Base-by-base conservation (phyloP, 768 basidiomycete species). In the Agaricus blazei region DNA sequence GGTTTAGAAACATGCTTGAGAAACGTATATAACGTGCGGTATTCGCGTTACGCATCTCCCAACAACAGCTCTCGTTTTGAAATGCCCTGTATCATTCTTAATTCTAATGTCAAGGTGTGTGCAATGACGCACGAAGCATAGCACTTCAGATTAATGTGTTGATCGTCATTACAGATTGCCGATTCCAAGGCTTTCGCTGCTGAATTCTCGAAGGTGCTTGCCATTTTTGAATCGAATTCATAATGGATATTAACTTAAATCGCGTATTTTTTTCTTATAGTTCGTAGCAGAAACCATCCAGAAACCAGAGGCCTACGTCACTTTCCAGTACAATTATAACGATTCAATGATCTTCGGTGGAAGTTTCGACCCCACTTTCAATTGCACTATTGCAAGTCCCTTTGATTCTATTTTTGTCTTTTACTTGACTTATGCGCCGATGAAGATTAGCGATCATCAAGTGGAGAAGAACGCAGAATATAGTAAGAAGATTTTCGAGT, bases 351-450 rank as follows among this genome's bases (percentile, higher is more conserved):
- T 82, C 2, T 88, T 82, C 62, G 72, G 60, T 19, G 87, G 86
- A 11, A 79, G 79, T 3, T 78, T 85, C 51, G 85, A 87, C 12
- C 87, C 87, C 19, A 82, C 85, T 3, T 79, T 86, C 67, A 70
- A 78, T 49, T 68, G 89, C 52, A 68, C 66, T 46, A 69, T 86
- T 56, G 88, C 88, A 57, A 51, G 85, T 73, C 6, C 23, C 9
- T 14, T 37, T 2, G n/a, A 43, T 31, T 44, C n/a, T n/a, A 14
- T 34, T 56, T 42, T 11, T 11, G 3, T 12, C 48, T 34, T 27
- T 34, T 15, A 34, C 38, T 3, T 11, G 29, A 15, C 5, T 6
- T 11, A 8, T 34, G 7, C 41, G 23, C 56, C 88, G 87, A 71
- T 67, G 42, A 82, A 79, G 63, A 67, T 89, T 64, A 80, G 75